Evolutionary conservation across 2,329 filamentous ascomycete species (phyloP).

Genomic region (Trichoderma harzianum): DNA sequence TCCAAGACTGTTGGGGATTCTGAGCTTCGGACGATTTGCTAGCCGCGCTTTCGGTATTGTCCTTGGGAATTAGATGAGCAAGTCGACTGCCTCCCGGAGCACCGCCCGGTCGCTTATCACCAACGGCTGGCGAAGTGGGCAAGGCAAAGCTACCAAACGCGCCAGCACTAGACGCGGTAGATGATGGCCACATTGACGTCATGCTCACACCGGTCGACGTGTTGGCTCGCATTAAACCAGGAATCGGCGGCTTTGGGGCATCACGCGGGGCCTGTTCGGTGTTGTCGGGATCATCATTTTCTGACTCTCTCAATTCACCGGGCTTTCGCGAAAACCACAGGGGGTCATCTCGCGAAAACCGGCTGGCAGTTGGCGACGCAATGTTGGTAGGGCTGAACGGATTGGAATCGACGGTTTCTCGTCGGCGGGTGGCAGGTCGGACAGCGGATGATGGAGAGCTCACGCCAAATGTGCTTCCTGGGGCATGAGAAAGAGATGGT

Average conservation of each 20-base stretch:
- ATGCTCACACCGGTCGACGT: constrained; percentile 48
- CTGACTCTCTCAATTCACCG: constrained; percentile 52
- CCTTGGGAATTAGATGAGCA: constrained; percentile 79
- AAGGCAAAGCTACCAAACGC: constrained; percentile 90
- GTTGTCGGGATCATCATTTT: constrained; percentile 50
- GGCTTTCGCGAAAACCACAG: constrained; percentile 57
- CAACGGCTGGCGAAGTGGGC: constrained; percentile 50
- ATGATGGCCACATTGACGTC: constrained; percentile 41
- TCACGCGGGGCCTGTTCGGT: constrained; percentile 31
- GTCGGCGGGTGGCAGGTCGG: constrained; percentile 73
- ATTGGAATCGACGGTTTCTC: constrained; percentile 74
- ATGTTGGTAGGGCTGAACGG: constrained; percentile 52
- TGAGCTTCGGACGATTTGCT: constrained; percentile 50
- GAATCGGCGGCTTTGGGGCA: constrained; percentile 38
- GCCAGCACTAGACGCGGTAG: constrained; percentile 64
- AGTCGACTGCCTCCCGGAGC: constrained; percentile 76
- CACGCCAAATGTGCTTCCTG: constrained; percentile 61
- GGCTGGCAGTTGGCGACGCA: constrained; percentile 59
- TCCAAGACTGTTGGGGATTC: constrained; percentile 48
- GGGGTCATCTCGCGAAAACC: constrained; percentile 61
- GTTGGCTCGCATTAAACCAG: constrained; percentile 52
- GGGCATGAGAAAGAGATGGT: constrained; percentile 72
- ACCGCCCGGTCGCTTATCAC: constrained; percentile 73
- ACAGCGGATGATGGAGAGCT: constrained; percentile 69
- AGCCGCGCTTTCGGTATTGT: constrained; percentile 63